A percentile compares a stretch with the other conserved stretches of the same genome.
These are phyloP conservation scores for Penicillium sp. DNA, from an alignment of 2,329 filamentous ascomycete genomes.

Conservation along the genomic window DNA sequence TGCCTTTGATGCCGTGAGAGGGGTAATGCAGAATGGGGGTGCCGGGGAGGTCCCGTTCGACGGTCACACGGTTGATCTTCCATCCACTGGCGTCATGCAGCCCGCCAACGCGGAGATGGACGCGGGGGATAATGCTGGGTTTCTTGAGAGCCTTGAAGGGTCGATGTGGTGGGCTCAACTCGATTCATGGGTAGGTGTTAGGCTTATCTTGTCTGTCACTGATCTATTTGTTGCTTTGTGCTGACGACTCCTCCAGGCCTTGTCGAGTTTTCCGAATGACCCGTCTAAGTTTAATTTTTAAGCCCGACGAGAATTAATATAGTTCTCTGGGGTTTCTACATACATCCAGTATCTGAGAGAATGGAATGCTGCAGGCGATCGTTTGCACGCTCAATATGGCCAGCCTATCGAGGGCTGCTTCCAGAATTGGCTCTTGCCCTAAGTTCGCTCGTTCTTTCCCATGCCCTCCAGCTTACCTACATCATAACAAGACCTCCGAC, in stretches of 20 bases:
- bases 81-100: slow-evolving; percentile 20
- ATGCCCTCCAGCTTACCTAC: neutral
- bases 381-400: neutral
- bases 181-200: slow-evolving; percentile 36
- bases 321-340: too few relatives aligned
- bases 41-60: slow-evolving; percentile 14
- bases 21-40: neutral
- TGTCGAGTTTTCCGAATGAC: slow-evolving; percentile 34
- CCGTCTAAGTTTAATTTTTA: slow-evolving; percentile 27
- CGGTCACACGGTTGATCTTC: slow-evolving; percentile 16
- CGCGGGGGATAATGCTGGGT: slow-evolving; percentile 26
- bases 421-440: too few relatives aligned
- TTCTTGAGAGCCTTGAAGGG: slow-evolving; percentile 37
- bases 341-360: too few relatives aligned
- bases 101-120: slow-evolving; percentile 20
- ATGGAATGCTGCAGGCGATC: too few relatives aligned
- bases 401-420: neutral
- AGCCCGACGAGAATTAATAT: neutral
- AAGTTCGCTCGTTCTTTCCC: too few relatives aligned
- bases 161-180: slow-evolving; percentile 40
- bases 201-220: neutral
- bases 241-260: slow-evolving; percentile 27
- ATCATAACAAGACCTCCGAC: neutral
- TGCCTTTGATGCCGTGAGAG: neutral
- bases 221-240: neutral